These are phyloP conservation scores for Austroboletus eburneus DNA, from an alignment of 768 basidiomycete species.

Conservation along the genomic window DNA sequence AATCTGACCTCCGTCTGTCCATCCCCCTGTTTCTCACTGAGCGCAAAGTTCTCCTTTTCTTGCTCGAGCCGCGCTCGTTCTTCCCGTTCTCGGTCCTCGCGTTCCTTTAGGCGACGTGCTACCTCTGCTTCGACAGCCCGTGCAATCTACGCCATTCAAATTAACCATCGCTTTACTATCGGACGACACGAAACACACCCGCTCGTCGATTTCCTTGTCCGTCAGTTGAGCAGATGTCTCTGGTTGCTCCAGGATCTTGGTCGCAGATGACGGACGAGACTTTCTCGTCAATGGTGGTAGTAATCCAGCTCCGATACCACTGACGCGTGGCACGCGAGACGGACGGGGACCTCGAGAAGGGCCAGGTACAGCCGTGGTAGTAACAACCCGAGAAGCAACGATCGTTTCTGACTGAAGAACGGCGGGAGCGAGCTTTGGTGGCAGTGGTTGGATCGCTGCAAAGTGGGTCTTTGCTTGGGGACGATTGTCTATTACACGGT, in stretches of 20 bases:
- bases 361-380: conserved; percentile 10
- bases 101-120: conserved; percentile 53
- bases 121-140: conserved; percentile 73
- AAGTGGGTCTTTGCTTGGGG: conserved; percentile 59
- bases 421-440: conserved; percentile 43
- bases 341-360: conserved; percentile 26
- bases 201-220: conserved; percentile 71
- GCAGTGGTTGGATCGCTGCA: conserved; percentile 51
- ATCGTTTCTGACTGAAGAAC: conserved; percentile 42
- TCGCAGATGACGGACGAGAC: conserved; percentile 16
- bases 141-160: conserved; percentile 47
- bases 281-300: conserved; percentile 22
- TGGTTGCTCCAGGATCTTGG: conserved; percentile 11
- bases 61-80: conserved; percentile 26
- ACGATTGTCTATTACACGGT: conserved; percentile 45
- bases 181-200: conserved; percentile 37
- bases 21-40: conserved; percentile 12
- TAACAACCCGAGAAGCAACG: conserved; percentile 7
- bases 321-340: conserved; percentile 31
- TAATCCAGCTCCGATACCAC: conserved; percentile 25
- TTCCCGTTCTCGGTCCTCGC: conserved; percentile 33
- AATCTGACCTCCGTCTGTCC: conserved; percentile 15
- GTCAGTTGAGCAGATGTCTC: conserved; percentile 35
- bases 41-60: conserved; percentile 26
- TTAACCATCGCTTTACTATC: conserved; percentile 2